A percentile compares a stretch with the other conserved stretches of the same genome.
Evolutionary conservation across 2,329 filamentous ascomycete genomes (phyloP).

Genomic region (Sporothrix dimorphospora): DNA sequence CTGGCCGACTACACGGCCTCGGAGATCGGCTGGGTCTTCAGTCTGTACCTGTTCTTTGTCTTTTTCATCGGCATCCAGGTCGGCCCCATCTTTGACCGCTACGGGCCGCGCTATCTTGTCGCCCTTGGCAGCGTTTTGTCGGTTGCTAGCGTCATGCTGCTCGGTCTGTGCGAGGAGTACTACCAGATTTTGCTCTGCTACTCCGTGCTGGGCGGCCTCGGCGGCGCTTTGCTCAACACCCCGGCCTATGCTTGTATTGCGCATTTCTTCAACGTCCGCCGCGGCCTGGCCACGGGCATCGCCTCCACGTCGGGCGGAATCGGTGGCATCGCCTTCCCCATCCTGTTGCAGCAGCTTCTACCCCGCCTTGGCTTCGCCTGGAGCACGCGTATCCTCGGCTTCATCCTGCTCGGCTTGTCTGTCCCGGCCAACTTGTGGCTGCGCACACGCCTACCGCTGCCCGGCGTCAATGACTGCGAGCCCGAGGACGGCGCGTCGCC

Average conservation of each 20-base stretch:
- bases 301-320: slow-evolving; percentile 73
- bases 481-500: slow-evolving; percentile 22
- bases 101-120: slow-evolving; percentile 71
- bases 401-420: slow-evolving; percentile 53
- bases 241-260: slow-evolving; percentile 74
- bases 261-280: slow-evolving; percentile 74
- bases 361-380: slow-evolving; percentile 53
- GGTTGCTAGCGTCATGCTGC: slow-evolving; percentile 63
- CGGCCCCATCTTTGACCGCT: slow-evolving; percentile 78
- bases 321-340: slow-evolving; percentile 67
- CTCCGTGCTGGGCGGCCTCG: slow-evolving; percentile 71
- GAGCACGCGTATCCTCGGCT: slow-evolving; percentile 54
- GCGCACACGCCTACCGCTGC: slow-evolving; percentile 52
- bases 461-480: slow-evolving; percentile 50
- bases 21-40: slow-evolving; percentile 84
- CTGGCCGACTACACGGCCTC: slow-evolving; percentile 67
- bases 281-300: slow-evolving; percentile 79
- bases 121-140: slow-evolving; percentile 64
- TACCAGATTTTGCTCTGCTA: slow-evolving; percentile 83
- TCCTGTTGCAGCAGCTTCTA: slow-evolving; percentile 52
- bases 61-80: slow-evolving; percentile 84
- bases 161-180: slow-evolving; percentile 72
- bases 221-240: slow-evolving; percentile 76
- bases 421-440: slow-evolving; percentile 53
- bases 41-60: slow-evolving; percentile 76